These are phyloP conservation scores for Suillus brevipes DNA, from an alignment of 768 basidiomycete species.

Conservation along the genomic window DNA sequence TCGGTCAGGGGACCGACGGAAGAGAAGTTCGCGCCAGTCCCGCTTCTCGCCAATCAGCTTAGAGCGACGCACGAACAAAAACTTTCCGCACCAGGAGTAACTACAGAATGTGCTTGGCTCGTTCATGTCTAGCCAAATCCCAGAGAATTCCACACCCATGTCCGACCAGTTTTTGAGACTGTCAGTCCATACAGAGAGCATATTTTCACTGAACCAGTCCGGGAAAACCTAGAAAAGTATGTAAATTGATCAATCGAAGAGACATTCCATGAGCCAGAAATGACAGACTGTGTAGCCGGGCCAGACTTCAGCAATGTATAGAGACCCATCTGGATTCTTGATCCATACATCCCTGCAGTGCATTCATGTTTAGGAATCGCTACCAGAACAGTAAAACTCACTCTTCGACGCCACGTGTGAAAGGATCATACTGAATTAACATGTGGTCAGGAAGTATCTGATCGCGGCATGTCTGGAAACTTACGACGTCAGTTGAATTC, in stretches of 20 bases:
- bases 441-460: not conserved
- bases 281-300: slow-evolving; percentile 64
- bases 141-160: slow-evolving; percentile 56
- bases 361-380: not conserved
- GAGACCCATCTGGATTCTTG: slow-evolving; percentile 70
- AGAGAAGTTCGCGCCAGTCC: slow-evolving; percentile 55
- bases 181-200: slow-evolving; percentile 61
- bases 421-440: slow-evolving; percentile 56
- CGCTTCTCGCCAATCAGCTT: slow-evolving; percentile 22
- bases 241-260: not conserved
- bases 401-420: slow-evolving; percentile 57
- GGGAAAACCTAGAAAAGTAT: slow-evolving; percentile 47
- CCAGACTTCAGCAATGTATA: slow-evolving; percentile 77
- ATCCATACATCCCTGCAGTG: slow-evolving; percentile 59
- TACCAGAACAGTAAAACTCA: slow-evolving; percentile 31
- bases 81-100: slow-evolving; percentile 47
- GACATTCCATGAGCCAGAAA: not conserved
- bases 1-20: slow-evolving; percentile 56
- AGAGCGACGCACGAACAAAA: not conserved
- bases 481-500: slow-evolving; percentile 56
- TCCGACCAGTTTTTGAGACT: slow-evolving; percentile 55
- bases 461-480: slow-evolving; percentile 20
- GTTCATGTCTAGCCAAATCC: slow-evolving; percentile 74
- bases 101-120: slow-evolving; percentile 66
- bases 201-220: slow-evolving; percentile 58